A percentile compares a stretch with the other conserved stretches of the same genome.
Evolutionary conservation across 2,329 filamentous ascomycete genomes (phyloP).

Genomic region (Colletotrichum orchidophilum): DNA sequence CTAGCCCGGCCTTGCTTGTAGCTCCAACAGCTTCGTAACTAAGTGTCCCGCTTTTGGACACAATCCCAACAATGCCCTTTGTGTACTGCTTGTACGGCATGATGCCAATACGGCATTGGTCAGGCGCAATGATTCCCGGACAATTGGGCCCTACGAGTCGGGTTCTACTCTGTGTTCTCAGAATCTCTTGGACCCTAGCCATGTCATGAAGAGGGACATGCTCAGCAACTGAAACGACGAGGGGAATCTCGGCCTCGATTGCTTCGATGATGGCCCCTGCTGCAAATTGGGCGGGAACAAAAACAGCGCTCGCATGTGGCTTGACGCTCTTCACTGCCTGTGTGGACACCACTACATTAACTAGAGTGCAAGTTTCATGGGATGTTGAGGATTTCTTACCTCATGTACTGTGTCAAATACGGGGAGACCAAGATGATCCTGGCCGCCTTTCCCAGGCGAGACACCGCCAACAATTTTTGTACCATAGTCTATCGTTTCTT

Average conservation of each 20-base stretch:
- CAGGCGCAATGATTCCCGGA: conserved; percentile 80
- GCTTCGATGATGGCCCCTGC: conserved; percentile 76
- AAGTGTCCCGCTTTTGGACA: conserved; percentile 83
- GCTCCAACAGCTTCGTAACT: conserved; percentile 84
- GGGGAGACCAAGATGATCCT: conserved; percentile 45
- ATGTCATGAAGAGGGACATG: conserved; percentile 84
- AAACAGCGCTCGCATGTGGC: conserved; percentile 78
- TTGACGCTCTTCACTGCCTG: conserved; percentile 49
- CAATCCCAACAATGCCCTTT: conserved; percentile 75
- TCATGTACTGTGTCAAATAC: conserved; percentile 47
- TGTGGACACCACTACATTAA: conserved; percentile 18
- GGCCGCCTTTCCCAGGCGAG: conserved; percentile 47
- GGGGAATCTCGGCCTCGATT: conserved; percentile 80
- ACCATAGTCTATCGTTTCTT: conserved; percentile 49
- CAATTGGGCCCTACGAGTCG: conserved; percentile 83
- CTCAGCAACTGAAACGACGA: conserved; percentile 82
- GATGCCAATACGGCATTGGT: conserved; percentile 65
- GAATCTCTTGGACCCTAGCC: conserved; percentile 73
- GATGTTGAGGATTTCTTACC: conserved; percentile 33
- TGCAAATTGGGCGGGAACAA: conserved; percentile 74
- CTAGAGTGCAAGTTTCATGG: no score
- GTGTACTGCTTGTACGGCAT: conserved; percentile 52
- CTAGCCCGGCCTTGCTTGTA: conserved; percentile 76
- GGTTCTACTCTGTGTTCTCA: conserved; percentile 76
- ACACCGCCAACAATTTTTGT: conserved; percentile 50